Base-by-base conservation (phyloP, 345 rosid genomes). In the Euphorbia peplus region DNA sequence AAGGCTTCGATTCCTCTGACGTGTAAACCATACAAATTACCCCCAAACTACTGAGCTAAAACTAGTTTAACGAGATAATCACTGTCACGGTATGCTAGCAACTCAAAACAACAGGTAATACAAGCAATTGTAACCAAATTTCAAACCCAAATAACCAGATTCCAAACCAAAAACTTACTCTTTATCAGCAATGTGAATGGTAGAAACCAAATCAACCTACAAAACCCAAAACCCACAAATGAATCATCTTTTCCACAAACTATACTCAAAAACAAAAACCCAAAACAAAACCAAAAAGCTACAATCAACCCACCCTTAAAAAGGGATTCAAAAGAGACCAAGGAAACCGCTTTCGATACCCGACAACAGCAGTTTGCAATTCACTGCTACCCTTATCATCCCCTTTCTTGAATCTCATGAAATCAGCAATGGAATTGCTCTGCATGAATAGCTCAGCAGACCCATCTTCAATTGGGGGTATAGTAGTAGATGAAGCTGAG, bases 191-290 rank as follows among this genome's bases (percentile, higher is more conserved):
- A 91, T 88, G 75, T 95, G 99, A 79, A 95, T 87, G 1, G 97
- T 85, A 24, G 97, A 95, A 48, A 91, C 92, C 84, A 91, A 90
- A 88, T 95, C 96, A 70, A 91, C 93, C 99, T 95, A 75, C 79
- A 75, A 64, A n/a, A 50, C 16, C 5, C 30, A 62, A 71, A 69
- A 65, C 16, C 11, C 39, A 62, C 4, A 1, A 37, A 35, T 7
- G 50, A 53, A 48, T 37, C 19, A 47, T 16, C 4, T 39, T 12
- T 11, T 5, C 10, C n/a, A 30, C 26, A 62, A 12, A 21, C 12
- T 9, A 66, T 19, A 8, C 0, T 37, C 1, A 2, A 19, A 60
- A n/a, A n/a, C n/a, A n/a, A 19, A 53, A 46, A 32, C 13, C 8
- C 32, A 67, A 67, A 19, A 1, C 4, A 26, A 69, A 66, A 28